Evolutionary conservation across 257 asterid species (phyloP).

Genomic region (Jacaranda copaia): DNA sequence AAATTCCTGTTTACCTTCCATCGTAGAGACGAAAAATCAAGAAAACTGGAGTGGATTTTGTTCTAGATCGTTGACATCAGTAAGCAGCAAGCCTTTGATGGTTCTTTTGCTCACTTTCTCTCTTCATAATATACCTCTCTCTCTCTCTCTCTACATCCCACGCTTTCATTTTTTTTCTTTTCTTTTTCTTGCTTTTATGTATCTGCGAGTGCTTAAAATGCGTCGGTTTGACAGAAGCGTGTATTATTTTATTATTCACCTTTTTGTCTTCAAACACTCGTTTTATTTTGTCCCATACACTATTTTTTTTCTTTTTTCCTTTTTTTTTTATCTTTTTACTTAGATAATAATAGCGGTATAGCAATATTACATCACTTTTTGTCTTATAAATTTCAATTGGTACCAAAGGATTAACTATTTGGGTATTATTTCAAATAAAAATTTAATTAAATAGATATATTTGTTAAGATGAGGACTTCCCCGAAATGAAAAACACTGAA

Average conservation of each 20-base stretch:
- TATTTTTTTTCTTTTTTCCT: too few relatives aligned
- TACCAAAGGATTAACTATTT: too few relatives aligned
- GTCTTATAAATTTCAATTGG: too few relatives aligned
- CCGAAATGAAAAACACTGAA: too few relatives aligned
- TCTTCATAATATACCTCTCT: slow-evolving; percentile 6
- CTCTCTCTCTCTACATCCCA: slow-evolving; percentile 18
- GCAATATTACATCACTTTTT: too few relatives aligned
- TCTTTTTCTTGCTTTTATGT: not conserved
- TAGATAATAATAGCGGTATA: too few relatives aligned
- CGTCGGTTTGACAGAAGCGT: too few relatives aligned
- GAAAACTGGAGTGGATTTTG: slow-evolving; percentile 25
- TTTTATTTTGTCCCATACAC: too few relatives aligned
- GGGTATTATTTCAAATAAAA: too few relatives aligned
- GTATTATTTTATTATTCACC: slow-evolving; percentile 14
- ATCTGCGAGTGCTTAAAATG: slow-evolving; percentile 23
- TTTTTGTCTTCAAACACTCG: slow-evolving; percentile 11
- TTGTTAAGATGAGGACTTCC: too few relatives aligned
- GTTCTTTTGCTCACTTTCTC: slow-evolving; percentile 34
- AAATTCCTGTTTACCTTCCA: slow-evolving; percentile 47
- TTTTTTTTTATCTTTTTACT: not conserved
- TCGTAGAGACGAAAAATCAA: slow-evolving; percentile 33
- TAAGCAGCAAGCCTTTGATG: slow-evolving; percentile 38
- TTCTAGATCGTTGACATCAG: slow-evolving; percentile 55
- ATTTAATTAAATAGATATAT: too few relatives aligned
- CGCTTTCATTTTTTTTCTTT: too few relatives aligned